Percentiles rank a stretch among this genome's conserved stretches.
Evolutionary conservation across 441 rosid genomes (phyloP).

Genomic region (Omphalea diandra): DNA sequence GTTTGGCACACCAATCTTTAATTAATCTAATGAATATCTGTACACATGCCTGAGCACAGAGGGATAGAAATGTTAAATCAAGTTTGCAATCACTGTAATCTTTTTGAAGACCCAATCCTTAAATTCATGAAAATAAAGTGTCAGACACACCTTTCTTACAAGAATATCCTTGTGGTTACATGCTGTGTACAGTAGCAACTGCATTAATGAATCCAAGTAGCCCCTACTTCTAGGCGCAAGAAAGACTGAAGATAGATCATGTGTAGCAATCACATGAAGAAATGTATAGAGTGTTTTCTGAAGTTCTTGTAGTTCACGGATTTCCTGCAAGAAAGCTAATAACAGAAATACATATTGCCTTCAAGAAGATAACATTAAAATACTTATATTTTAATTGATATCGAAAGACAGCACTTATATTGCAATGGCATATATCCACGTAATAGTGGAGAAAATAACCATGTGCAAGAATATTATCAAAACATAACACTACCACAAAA

Average conservation of each 20-base stretch:
- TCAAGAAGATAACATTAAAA: no score
- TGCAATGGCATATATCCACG: neutral
- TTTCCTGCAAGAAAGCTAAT: conserved; percentile 60
- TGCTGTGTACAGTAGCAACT: conserved; percentile 58
- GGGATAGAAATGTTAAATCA: conserved; percentile 19
- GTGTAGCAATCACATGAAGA: conserved; percentile 83
- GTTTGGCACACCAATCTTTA: conserved; percentile 79
- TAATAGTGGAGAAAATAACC: no score
- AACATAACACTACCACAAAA: no score
- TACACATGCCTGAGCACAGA: conserved; percentile 64
- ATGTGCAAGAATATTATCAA: no score
- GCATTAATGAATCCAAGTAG: conserved; percentile 61
- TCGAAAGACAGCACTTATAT: neutral
- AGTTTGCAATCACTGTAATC: neutral
- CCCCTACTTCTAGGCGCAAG: conserved; percentile 59
- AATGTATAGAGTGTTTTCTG: conserved; percentile 79
- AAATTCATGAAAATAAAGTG: conserved; percentile 2
- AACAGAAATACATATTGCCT: no score
- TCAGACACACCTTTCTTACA: conserved; percentile 65
- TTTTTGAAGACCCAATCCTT: conserved; percentile 5
- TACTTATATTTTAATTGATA: no score
- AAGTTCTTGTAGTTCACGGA: conserved; percentile 84
- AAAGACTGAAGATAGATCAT: conserved; percentile 78
- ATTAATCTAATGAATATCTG: conserved; percentile 83
- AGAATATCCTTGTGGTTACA: conserved; percentile 76